Percentiles rank a stretch among this genome's conserved stretches.
Conservation (phyloP, 108 stramenopile species). For the Cyclotella sp. region DNA sequence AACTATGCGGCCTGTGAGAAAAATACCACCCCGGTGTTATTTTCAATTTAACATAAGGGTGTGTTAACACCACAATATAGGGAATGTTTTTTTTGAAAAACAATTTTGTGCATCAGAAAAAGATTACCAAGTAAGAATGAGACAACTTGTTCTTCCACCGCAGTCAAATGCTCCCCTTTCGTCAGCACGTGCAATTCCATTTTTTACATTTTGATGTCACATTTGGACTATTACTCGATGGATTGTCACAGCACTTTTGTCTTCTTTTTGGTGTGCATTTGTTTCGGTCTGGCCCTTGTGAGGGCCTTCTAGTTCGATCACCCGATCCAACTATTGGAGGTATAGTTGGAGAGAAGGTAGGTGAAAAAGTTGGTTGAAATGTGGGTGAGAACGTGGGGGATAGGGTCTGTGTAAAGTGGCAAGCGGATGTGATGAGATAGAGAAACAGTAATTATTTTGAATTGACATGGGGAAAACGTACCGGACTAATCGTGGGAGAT, state of each 20-base stretch:
- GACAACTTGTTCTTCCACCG: no score
- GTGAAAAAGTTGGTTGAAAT: background rate
- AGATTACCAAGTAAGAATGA: no score
- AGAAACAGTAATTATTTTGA: background rate
- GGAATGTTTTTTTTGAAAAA: no score
- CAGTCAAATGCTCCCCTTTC: no score
- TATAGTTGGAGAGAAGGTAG: background rate
- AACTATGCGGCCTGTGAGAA: no score
- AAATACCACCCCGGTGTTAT: no score
- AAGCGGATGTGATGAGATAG: background rate
- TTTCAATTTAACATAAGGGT: no score
- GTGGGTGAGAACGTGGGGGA: conserved; percentile 1
- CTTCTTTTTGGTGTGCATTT: background rate
- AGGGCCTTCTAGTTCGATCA: background rate
- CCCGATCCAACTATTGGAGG: background rate
- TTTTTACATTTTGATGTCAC: background rate
- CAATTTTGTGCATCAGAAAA: no score
- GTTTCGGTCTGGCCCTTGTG: background rate
- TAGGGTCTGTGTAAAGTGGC: background rate
- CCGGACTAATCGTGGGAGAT: background rate
- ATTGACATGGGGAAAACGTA: background rate
- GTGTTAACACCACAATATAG: no score
- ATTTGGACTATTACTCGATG: conserved; percentile 1
- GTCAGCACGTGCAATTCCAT: background rate
- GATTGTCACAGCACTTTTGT: conserved; percentile 2